phyloP scores from a whole-genome alignment of 352 stramenopile genomes.

The Pythium coloratum region DNA sequence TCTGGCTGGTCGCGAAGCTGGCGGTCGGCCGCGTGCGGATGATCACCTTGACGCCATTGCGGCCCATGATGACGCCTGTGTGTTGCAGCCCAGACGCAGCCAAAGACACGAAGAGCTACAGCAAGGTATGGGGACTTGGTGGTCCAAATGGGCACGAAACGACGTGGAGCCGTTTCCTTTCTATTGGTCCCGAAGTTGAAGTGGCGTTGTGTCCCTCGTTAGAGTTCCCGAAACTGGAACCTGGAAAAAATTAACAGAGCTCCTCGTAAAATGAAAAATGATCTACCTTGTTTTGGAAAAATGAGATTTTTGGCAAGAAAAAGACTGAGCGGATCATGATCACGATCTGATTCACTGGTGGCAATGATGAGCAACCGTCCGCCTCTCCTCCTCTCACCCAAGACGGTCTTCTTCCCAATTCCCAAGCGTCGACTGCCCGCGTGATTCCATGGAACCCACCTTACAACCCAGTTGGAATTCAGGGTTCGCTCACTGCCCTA shows the following conservation, averaged over 20 bases:
- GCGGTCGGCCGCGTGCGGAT: slow-evolving; percentile 80
- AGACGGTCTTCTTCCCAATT: no score
- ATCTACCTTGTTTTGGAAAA: slow-evolving; percentile 1
- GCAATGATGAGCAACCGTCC: slow-evolving; percentile 2
- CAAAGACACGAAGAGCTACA: neutral
- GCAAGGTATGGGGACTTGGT: neutral
- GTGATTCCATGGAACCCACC: neutral
- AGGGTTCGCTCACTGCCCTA: neutral
- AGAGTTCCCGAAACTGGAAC: neutral
- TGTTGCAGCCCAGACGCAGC: neutral
- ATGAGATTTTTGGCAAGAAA: no score
- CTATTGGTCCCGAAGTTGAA: slow-evolving; percentile 8
- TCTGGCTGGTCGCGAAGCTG: slow-evolving; percentile 71
- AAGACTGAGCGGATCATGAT: neutral
- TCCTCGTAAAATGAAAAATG: neutral
- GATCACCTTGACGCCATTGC: slow-evolving; percentile 82
- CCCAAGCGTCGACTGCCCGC: neutral
- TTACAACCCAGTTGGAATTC: neutral
- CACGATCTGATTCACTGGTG: neutral
- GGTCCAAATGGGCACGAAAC: slow-evolving; percentile 2
- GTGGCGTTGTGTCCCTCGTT: neutral
- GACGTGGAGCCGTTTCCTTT: slow-evolving; percentile 5
- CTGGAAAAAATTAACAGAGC: neutral
- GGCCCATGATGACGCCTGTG: slow-evolving; percentile 33
- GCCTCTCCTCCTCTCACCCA: no score